Percentiles rank a stretch among this genome's conserved stretches.
Conservation (phyloP, 2,329 filamentous ascomycete species). For the Xylaria polymorpha region DNA sequence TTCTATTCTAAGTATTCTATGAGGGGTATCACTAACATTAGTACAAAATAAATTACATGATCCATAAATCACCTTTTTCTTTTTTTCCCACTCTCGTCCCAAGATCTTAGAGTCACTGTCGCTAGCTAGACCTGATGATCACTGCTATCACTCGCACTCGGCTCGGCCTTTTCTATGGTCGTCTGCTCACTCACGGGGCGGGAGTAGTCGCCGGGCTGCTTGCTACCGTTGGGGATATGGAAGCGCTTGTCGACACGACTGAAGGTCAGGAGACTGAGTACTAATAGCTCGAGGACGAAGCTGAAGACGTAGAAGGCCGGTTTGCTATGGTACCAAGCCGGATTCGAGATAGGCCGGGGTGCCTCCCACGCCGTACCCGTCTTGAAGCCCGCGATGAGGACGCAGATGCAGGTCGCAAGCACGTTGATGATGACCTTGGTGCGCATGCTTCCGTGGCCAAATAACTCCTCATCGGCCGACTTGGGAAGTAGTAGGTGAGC, state of each 20-base stretch:
- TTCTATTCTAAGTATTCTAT: slow-evolving; percentile 24
- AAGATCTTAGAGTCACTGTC: neutral
- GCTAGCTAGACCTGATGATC: neutral
- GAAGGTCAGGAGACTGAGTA: slow-evolving; percentile 41
- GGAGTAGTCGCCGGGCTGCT: slow-evolving; percentile 44
- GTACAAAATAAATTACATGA: neutral
- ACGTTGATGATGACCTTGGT: slow-evolving; percentile 49
- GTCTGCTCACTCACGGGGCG: slow-evolving; percentile 17
- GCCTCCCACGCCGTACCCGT: slow-evolving; percentile 46
- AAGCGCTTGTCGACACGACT: slow-evolving; percentile 46
- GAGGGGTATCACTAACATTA: slow-evolving; percentile 24
- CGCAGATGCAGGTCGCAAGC: slow-evolving; percentile 38
- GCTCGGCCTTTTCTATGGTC: slow-evolving; percentile 30
- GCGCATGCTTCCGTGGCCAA: slow-evolving; percentile 49
- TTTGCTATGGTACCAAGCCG: slow-evolving; percentile 50
- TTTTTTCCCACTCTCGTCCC: neutral
- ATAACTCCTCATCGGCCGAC: slow-evolving; percentile 45
- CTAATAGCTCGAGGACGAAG: slow-evolving; percentile 50
- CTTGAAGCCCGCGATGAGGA: slow-evolving; percentile 46
- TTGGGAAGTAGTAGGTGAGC: slow-evolving; percentile 48
- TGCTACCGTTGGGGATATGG: slow-evolving; percentile 47
- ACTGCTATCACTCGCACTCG: slow-evolving; percentile 30
- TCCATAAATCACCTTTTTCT: neutral
- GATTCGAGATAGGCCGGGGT: slow-evolving; percentile 40
- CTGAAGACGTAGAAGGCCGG: slow-evolving; percentile 52